Conservation (phyloP, 2,329 filamentous ascomycete genomes). For the Cordyceps cicadae region DNA sequence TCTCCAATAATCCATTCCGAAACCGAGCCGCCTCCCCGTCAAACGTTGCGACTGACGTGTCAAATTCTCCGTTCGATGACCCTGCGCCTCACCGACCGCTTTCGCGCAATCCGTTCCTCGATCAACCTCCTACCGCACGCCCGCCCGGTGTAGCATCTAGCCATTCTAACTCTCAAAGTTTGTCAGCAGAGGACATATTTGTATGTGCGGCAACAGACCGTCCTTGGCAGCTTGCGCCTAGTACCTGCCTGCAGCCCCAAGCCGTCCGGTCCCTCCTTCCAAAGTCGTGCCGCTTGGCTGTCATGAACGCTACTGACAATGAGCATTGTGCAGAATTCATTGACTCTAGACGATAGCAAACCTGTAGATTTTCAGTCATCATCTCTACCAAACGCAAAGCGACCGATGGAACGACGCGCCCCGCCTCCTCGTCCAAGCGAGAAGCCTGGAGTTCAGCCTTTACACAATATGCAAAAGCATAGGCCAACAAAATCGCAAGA, state of each 20-base stretch:
- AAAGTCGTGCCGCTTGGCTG: not conserved
- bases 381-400: constrained; percentile 3
- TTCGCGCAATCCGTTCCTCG: constrained; percentile 71
- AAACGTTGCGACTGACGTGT: constrained; percentile 29
- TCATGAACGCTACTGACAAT: constrained; percentile 1
- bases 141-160: constrained; percentile 44
- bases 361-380: constrained; percentile 19
- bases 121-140: constrained; percentile 37
- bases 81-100: constrained; percentile 46
- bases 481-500: constrained; percentile 60
- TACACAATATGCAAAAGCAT: constrained; percentile 31
- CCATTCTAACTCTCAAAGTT: constrained; percentile 34
- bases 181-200: constrained; percentile 64
- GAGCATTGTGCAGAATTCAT: constrained; percentile 47
- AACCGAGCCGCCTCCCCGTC: constrained; percentile 60
- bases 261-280: not conserved
- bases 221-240: not conserved
- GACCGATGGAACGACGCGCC: constrained; percentile 9
- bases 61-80: constrained; percentile 53
- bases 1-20: constrained; percentile 76
- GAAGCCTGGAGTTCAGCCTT: constrained; percentile 5
- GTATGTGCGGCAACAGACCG: constrained; percentile 45
- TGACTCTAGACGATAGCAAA: constrained; percentile 56
- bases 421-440: constrained; percentile 11
- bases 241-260: not conserved